Evolutionary conservation across 768 basidiomycete genomes (phyloP), one percentile per base, ranked within the genome.

Genomic region (Tremella fuciformis): DNA sequence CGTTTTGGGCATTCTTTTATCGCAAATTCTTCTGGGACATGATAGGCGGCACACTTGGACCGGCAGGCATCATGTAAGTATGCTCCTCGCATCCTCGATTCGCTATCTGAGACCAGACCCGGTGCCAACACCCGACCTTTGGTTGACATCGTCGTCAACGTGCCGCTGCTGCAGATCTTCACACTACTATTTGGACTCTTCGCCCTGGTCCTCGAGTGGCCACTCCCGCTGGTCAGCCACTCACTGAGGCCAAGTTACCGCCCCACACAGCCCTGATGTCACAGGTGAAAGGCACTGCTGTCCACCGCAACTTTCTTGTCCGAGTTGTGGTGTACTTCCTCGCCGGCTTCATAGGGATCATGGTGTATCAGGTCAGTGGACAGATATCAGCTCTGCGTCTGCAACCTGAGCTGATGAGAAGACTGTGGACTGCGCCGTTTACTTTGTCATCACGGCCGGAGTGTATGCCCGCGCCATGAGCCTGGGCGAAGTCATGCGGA

Each of bases 11-110:
- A 16, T 75, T 92, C 13, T 80, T 87, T 67, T 91, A 85, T 79
- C 88, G 90, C 77, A 94, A 94, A 80, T 94, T 90, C 83, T 92
- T 94, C 79, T 94, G 89, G 88, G 92, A 94, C 80, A 90, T 94
- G 73, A 79, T 91, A n/a, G 86, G 84, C 59, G 91, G 88, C 48
- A 86, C 82, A 57, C 73, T 89, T 57, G 75, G 76, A 1, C 71
- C 74, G 9, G 39, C 57, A 3, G 77, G 76, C 0, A n/a, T 78
- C 24, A 65, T 75, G 75, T 76, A 29, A 34, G 73, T 61, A 11
- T 21, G 3, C 2, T 24, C 11, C 15, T 13, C 21, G 13, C 37
- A 8, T 16, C 55, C n/a, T 19, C 11, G 7, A 8, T 21, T 26
- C 15, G 6, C 7, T 37, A 11, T 16, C 25, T 25, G 21, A 13